phyloP scores from a whole-genome alignment of 306 rosid genomes.

The Castanea crenata region DNA sequence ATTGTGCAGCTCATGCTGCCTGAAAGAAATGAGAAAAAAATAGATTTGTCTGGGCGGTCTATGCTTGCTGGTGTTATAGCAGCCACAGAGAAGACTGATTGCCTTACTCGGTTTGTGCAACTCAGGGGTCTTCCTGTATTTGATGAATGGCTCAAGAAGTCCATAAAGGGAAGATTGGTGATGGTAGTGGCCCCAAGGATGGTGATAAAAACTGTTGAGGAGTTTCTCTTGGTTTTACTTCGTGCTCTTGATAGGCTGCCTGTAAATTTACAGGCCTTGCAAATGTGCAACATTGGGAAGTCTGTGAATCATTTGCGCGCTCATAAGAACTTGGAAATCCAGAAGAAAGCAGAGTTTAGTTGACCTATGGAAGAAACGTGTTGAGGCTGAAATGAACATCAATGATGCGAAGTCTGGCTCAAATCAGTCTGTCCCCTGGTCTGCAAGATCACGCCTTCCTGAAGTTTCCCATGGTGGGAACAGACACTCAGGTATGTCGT shows the following conservation, averaged over 20 bases:
- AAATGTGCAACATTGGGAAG: slow-evolving; percentile 68
- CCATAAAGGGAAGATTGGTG: slow-evolving; percentile 75
- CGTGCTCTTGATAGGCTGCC: slow-evolving; percentile 82
- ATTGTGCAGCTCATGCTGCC: slow-evolving; percentile 72
- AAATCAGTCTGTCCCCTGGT: slow-evolving; percentile 56
- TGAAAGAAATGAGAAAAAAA: slow-evolving; percentile 58
- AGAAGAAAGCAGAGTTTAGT: slow-evolving; percentile 81
- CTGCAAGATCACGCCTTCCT: slow-evolving; percentile 43
- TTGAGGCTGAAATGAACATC: slow-evolving; percentile 80
- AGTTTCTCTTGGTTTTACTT: slow-evolving; percentile 77
- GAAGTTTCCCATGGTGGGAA: slow-evolving; percentile 66
- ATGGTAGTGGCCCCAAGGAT: slow-evolving; percentile 50
- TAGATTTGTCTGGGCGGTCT: slow-evolving; percentile 69
- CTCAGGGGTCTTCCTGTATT: slow-evolving; percentile 69
- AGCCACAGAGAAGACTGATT: slow-evolving; percentile 65
- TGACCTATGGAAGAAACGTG: slow-evolving; percentile 90
- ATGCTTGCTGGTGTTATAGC: slow-evolving; percentile 79
- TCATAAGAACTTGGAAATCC: slow-evolving; percentile 72
- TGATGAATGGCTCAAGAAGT: slow-evolving; percentile 96
- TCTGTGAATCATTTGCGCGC: slow-evolving; percentile 82
- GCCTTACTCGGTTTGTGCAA: slow-evolving; percentile 71
- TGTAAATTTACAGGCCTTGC: slow-evolving; percentile 70
- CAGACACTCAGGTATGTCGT: slow-evolving; percentile 46
- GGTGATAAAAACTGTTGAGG: slow-evolving; percentile 71
- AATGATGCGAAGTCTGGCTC: slow-evolving; percentile 69